Evolutionary conservation across 1,284 basidiomycete genomes (phyloP).

Genomic region (Apiotrichum laibachii): DNA sequence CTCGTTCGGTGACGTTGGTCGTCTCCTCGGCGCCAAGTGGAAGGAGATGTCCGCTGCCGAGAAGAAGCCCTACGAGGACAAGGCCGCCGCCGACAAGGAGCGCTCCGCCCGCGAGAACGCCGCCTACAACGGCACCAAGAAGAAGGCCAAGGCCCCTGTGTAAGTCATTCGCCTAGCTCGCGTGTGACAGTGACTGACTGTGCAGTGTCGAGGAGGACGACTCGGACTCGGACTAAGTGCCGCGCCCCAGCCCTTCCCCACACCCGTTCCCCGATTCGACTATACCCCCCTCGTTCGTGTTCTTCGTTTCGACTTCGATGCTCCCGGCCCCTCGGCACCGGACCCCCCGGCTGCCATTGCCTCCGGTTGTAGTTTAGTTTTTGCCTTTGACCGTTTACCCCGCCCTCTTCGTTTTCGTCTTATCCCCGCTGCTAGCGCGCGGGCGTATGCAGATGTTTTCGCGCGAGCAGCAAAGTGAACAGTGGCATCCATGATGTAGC

Average conservation of each 20-base stretch:
- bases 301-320: slow-evolving; percentile 10
- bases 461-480: neutral
- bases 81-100: slow-evolving; percentile 80
- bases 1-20: slow-evolving; percentile 87
- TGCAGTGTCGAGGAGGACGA: slow-evolving; percentile 28
- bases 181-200: neutral
- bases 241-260: neutral
- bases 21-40: slow-evolving; percentile 84
- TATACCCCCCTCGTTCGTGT: slow-evolving; percentile 5
- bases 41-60: slow-evolving; percentile 78
- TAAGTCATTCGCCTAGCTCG: neutral
- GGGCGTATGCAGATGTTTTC: slow-evolving; percentile 10
- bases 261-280: neutral
- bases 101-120: slow-evolving; percentile 63
- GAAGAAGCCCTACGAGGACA: slow-evolving; percentile 90
- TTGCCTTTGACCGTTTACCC: neutral
- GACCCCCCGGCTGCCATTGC: too few relatives aligned
- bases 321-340: neutral
- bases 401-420: slow-evolving; percentile 1
- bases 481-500: neutral
- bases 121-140: slow-evolving; percentile 54
- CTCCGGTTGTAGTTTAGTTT: slow-evolving; percentile 3
- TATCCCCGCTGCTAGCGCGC: slow-evolving; percentile 7
- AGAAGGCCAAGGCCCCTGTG: slow-evolving; percentile 23
- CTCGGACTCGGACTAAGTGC: slow-evolving; percentile 25